Evolutionary conservation across 257 asterid genomes (phyloP).

Genomic region (Nicotiana noctiflora): DNA sequence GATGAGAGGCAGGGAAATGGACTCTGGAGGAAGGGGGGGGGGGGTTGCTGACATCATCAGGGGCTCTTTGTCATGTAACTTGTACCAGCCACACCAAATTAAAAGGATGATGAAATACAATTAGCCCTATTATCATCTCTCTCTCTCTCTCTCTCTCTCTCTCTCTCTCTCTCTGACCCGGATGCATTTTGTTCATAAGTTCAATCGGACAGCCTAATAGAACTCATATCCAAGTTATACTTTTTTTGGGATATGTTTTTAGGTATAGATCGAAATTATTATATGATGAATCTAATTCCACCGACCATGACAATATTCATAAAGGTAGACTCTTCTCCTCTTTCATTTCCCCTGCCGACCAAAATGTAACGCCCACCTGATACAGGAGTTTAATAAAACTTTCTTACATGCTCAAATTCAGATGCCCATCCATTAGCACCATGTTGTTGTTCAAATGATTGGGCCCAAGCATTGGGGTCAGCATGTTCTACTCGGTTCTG

Average conservation of each 20-base stretch:
- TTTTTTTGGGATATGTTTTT: not conserved
- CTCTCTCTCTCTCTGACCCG: not conserved
- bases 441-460: conserved; percentile 84
- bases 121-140: not conserved
- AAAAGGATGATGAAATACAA: not conserved
- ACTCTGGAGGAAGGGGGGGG: not conserved
- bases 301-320: not conserved
- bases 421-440: conserved; percentile 95
- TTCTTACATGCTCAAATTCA: conserved; percentile 90
- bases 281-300: not conserved
- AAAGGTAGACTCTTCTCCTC: not conserved
- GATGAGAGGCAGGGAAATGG: not conserved
- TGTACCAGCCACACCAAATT: conserved; percentile 12
- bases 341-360: not conserved
- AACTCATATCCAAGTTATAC: not conserved
- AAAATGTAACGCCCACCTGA: not conserved
- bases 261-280: not conserved
- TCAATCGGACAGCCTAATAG: not conserved
- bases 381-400: conserved; percentile 10
- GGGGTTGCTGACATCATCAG: not conserved
- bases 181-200: not conserved
- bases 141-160: not conserved
- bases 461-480: conserved; percentile 79
- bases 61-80: not conserved
- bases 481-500: conserved; percentile 51